Evolutionary conservation across 768 basidiomycete species (phyloP).

Genomic region (Leucogyrophana mollusca): DNA sequence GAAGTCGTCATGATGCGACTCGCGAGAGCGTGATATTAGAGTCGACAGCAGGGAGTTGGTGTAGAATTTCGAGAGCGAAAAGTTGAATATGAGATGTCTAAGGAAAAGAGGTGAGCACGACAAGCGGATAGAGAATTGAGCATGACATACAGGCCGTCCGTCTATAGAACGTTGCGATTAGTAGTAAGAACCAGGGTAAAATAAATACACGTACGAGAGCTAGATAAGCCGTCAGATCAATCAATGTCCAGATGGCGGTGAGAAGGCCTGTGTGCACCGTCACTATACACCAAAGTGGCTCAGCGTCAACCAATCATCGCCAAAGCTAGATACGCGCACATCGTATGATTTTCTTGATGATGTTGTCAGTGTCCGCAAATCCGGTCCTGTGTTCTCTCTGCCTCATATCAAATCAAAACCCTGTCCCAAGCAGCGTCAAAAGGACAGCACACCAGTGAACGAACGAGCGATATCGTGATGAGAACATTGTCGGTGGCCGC

Average conservation of each 20-base stretch:
- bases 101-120: constrained; percentile 3
- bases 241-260: constrained; percentile 35
- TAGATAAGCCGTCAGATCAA: constrained; percentile 29
- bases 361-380: constrained; percentile 34
- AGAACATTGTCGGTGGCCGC: constrained; percentile 45
- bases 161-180: constrained; percentile 14
- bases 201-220: constrained; percentile 12
- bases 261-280: constrained; percentile 39
- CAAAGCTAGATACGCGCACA: constrained; percentile 13
- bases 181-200: neutral
- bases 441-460: constrained; percentile 37
- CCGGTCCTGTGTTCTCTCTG: constrained; percentile 38
- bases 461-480: constrained; percentile 43
- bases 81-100: constrained; percentile 30
- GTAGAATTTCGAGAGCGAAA: constrained; percentile 33
- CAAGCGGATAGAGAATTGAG: neutral
- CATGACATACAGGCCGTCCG: constrained; percentile 16
- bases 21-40: constrained; percentile 27
- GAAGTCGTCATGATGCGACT: constrained; percentile 14
- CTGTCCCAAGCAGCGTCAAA: neutral
- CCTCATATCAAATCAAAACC: neutral
- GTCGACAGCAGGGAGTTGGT: constrained; percentile 35
- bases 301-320: neutral
- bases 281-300: constrained; percentile 18
- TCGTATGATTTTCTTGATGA: constrained; percentile 35